Percentiles rank a stretch among this genome's conserved stretches.
Conservation (phyloP, 768 basidiomycete genomes). For the Agrocybe chaxingu region DNA sequence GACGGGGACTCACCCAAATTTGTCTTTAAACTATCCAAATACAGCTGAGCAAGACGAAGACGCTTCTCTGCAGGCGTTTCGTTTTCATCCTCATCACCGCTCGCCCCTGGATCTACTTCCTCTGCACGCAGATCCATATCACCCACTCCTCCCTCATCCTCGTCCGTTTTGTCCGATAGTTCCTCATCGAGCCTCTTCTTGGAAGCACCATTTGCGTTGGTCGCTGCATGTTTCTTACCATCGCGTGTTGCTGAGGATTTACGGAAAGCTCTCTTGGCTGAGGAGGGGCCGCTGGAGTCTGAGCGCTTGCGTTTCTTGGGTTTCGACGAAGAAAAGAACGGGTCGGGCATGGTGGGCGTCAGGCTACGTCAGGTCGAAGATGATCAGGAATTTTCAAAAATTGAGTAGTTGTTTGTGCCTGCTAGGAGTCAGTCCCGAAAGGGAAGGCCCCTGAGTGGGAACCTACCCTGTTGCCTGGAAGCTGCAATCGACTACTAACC, state of each 20-base stretch:
- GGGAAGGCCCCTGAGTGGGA: too few species aligned
- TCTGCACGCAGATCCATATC: constrained; percentile 68
- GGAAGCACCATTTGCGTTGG: constrained; percentile 10
- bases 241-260: constrained; percentile 16
- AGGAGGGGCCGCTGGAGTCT: constrained; percentile 24
- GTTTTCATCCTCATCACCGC: constrained; percentile 80
- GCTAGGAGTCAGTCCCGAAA: too few species aligned
- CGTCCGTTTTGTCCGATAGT: constrained; percentile 60
- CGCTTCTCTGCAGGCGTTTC: constrained; percentile 95
- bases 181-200: constrained; percentile 55
- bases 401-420: too few species aligned
- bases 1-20: constrained; percentile 50
- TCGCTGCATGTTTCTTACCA: constrained; percentile 21
- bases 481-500: too few species aligned
- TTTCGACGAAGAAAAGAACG: constrained; percentile 71
- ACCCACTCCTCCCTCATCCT: constrained; percentile 54
- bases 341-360: constrained; percentile 61
- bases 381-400: constrained; percentile 6
- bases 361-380: not conserved
- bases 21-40: constrained; percentile 81
- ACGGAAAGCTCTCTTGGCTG: constrained; percentile 23
- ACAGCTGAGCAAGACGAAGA: constrained; percentile 84
- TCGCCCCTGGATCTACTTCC: constrained; percentile 49
- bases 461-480: too few species aligned
- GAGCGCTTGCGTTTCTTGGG: constrained; percentile 61